Evolutionary conservation across 192 early-diverging fungal species (phyloP), one percentile per base, ranked within the genome.

Genomic region (Gigaspora rosea): DNA sequence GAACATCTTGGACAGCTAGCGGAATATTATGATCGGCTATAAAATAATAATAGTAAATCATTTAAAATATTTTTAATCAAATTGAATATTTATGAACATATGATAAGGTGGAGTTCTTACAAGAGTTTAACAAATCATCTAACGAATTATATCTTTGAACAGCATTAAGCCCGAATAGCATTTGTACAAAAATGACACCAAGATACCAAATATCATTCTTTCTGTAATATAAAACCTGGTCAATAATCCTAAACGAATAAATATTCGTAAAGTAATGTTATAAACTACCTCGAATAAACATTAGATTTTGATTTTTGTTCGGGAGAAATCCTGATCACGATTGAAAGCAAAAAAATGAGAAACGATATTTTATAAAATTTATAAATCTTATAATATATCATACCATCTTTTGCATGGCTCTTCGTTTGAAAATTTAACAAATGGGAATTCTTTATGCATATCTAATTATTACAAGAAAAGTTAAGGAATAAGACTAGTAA

Each of bases 191-290:
- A 0, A 90, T 84, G 16, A 91, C 79, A 20, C 91, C 92, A 0
- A 88, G 81, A 56, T 89, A 91, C 89, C 90, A 94, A 18, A 94
- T 86, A 78, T 94, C 93, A 78, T 93, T 93, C 64, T 93, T 93
- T 62, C 88, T 74, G 32, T 68, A 54, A 59, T 6, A 65, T 46
- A 33, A 82, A n/a, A 41, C n/a, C 36, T 70, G 15, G 59, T n/a
- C n/a, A 6, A 15, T 62, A 57, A 15, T 48, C 18, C 22, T 66
- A 47, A 66, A n/a, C 0, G 47, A 78, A 11, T 52, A 49, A 20
- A 63, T 27, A 27, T 27, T 27, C 27, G 27, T 27, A 63, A 33
- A 69, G 4, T 1, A 18, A 16, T 54, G 5, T 5, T 54, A 54
- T 54, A 32, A 75, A 71, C 15, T 78, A 58, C 36, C 48, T 78